Conservation (phyloP, 306 rosid species). For the Prunus mume region DNA sequence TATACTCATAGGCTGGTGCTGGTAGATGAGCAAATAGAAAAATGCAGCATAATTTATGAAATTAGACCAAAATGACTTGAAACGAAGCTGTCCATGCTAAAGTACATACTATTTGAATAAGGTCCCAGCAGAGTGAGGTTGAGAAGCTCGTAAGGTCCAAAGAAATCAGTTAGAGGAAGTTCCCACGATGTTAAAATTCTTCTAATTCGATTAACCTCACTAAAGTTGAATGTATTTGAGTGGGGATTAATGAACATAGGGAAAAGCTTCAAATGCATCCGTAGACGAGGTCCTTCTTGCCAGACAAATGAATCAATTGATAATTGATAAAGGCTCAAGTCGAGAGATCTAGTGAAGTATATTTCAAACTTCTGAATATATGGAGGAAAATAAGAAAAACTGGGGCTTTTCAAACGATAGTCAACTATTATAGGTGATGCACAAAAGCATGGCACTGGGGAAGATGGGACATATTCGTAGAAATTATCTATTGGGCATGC, state of each 20-base stretch:
- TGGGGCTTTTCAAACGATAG: slow-evolving; percentile 90
- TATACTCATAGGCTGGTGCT: no score
- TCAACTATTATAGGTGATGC: slow-evolving; percentile 72
- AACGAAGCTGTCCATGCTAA: slow-evolving; percentile 1
- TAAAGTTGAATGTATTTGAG: slow-evolving; percentile 32
- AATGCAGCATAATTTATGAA: slow-evolving; percentile 5
- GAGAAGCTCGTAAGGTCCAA: slow-evolving; percentile 91
- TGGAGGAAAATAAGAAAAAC: slow-evolving; percentile 79
- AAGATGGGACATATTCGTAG: slow-evolving; percentile 56
- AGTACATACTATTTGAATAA: slow-evolving; percentile 48
- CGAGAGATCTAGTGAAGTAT: slow-evolving; percentile 45
- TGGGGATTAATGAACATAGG: slow-evolving; percentile 32
- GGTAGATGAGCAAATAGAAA: background rate
- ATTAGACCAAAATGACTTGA: background rate
- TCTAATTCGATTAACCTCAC: slow-evolving; percentile 52
- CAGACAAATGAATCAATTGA: slow-evolving; percentile 50
- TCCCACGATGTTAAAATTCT: slow-evolving; percentile 45
- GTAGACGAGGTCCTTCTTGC: slow-evolving; percentile 80
- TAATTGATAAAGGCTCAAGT: slow-evolving; percentile 49
- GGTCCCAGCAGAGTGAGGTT: slow-evolving; percentile 60
- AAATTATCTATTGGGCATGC: slow-evolving; percentile 56
- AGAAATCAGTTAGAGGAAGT: slow-evolving; percentile 44
- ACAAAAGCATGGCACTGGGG: slow-evolving; percentile 62
- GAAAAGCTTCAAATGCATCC: slow-evolving; percentile 68
- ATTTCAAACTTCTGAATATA: slow-evolving; percentile 25